Evolutionary conservation across 2,329 filamentous ascomycete species (phyloP).

Genomic region (Paracamarosporium sp.): DNA sequence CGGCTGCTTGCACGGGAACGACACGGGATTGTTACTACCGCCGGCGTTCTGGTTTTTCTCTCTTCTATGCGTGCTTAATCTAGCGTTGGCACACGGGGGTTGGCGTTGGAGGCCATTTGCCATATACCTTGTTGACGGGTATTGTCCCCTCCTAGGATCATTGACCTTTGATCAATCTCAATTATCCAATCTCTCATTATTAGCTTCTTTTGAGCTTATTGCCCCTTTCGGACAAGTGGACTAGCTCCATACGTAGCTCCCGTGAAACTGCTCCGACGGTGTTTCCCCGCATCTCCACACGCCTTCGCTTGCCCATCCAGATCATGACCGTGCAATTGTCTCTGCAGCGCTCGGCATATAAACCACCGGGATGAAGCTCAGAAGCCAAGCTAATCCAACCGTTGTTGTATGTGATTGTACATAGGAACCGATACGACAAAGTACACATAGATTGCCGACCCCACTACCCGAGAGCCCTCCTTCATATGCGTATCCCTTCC

Average conservation of each 20-base stretch:
- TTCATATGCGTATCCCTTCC: background rate
- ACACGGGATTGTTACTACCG: background rate
- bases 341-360: conserved; percentile 3
- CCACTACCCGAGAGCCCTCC: background rate
- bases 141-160: background rate
- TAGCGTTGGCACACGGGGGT: conserved; percentile 10
- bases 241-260: background rate
- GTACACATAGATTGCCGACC: background rate
- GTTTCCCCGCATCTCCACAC: conserved; percentile 4
- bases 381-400: background rate
- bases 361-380: background rate
- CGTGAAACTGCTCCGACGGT: background rate
- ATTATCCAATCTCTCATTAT: background rate
- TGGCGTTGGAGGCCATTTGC: conserved; percentile 28
- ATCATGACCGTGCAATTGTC: background rate
- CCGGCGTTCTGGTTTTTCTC: background rate
- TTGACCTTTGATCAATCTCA: background rate
- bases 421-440: too few species aligned
- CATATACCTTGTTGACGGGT: conserved; percentile 14
- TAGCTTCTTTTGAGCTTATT: conserved; percentile 9
- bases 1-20: background rate
- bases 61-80: conserved; percentile 6
- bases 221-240: conserved; percentile 4
- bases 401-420: background rate
- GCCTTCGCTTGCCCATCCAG: background rate